phyloP scores from a whole-genome alignment of 345 rosid genomes.

The Firmiana major region DNA sequence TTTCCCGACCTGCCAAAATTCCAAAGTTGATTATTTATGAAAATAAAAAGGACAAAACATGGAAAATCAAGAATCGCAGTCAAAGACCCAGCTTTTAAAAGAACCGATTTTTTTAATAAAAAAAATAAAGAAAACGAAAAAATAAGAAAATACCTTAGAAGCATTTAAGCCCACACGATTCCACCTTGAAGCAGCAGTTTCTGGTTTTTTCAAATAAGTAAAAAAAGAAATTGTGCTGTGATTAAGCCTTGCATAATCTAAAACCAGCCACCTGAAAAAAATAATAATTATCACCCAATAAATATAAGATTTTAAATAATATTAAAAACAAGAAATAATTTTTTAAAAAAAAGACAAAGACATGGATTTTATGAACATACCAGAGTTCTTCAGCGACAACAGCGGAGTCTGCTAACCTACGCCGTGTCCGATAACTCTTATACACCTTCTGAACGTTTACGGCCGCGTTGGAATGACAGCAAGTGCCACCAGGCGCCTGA shows the following conservation, averaged over 20 bases:
- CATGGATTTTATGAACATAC: slow-evolving; percentile 25
- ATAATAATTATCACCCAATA: not conserved
- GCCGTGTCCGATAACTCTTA: slow-evolving; percentile 85
- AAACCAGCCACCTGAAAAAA: slow-evolving; percentile 72
- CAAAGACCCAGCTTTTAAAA: not conserved
- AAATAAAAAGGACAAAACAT: not conserved
- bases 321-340: not conserved
- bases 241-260: slow-evolving; percentile 70
- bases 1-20: slow-evolving; percentile 58
- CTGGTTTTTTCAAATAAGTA: slow-evolving; percentile 53
- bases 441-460: slow-evolving; percentile 71
- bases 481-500: slow-evolving; percentile 12
- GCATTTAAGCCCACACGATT: slow-evolving; percentile 69
- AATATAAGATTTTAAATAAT: not conserved
- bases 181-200: slow-evolving; percentile 76
- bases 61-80: slow-evolving; percentile 14
- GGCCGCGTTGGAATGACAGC: slow-evolving; percentile 35
- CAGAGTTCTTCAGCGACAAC: slow-evolving; percentile 85
- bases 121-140: not conserved
- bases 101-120: not conserved
- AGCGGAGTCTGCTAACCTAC: slow-evolving; percentile 79
- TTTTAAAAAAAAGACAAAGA: too few species aligned
- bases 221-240: slow-evolving; percentile 81
- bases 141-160: slow-evolving; percentile 50
- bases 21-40: not conserved